Conservation (phyloP, 768 basidiomycete species). For the Naganishia kalamii region DNA sequence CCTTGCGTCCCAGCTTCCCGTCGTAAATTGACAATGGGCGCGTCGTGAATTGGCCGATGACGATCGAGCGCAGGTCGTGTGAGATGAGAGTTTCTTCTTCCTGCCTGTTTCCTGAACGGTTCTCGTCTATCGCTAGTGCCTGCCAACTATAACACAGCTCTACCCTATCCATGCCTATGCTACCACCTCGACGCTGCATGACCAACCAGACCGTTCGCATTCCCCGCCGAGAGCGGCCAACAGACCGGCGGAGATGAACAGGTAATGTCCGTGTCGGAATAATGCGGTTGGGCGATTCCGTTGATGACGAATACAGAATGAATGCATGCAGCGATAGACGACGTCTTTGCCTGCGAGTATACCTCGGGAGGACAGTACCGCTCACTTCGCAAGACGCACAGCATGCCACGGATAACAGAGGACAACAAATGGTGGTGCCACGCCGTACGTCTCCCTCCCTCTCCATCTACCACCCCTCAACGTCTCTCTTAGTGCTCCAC, state of each 20-base stretch:
- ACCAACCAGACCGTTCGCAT: no score
- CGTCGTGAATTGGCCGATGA: background rate
- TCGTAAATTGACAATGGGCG: background rate
- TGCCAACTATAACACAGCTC: no score
- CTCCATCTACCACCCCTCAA: background rate
- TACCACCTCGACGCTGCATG: no score
- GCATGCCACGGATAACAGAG: background rate
- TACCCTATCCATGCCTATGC: no score
- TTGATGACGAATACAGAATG: background rate
- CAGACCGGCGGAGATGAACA: no score
- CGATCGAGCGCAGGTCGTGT: background rate
- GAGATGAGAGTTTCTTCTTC: background rate
- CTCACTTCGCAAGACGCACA: background rate
- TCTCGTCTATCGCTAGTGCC: background rate
- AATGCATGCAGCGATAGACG: no score
- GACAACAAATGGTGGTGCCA: constrained; percentile 4
- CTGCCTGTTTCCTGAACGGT: background rate
- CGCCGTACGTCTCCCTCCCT: background rate
- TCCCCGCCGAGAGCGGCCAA: no score
- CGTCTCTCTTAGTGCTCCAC: constrained; percentile 9
- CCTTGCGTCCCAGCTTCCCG: no score
- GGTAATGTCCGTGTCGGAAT: no score
- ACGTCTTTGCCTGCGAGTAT: no score
- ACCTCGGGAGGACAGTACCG: no score
- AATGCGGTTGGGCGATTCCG: background rate